Evolutionary conservation across 768 basidiomycete species (phyloP).

Genomic region (Leccinum disarticulatum): DNA sequence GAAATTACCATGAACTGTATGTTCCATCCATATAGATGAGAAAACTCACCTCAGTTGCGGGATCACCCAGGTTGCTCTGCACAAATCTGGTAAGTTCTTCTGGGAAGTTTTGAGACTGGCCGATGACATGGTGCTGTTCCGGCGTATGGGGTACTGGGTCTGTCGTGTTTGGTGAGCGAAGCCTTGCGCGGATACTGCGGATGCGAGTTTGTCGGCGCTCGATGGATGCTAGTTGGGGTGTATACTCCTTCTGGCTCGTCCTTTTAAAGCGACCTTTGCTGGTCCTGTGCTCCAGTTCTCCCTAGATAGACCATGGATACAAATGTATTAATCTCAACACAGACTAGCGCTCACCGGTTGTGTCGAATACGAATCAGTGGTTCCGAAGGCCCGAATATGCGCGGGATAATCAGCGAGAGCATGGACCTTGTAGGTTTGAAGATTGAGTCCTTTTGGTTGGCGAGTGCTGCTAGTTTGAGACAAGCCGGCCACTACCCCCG

Average conservation of each 20-base stretch:
- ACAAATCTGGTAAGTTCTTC: background rate
- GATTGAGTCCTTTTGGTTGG: background rate
- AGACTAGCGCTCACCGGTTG: background rate
- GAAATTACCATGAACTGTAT: background rate
- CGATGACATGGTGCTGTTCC: background rate
- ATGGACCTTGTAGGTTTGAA: background rate
- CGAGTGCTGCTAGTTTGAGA: background rate
- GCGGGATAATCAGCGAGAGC: background rate
- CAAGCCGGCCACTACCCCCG: background rate
- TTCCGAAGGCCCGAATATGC: background rate
- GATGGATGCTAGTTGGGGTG: background rate
- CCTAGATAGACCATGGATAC: background rate
- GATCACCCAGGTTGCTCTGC: background rate
- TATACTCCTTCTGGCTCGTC: background rate
- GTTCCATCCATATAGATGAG: background rate
- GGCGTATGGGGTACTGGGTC: background rate
- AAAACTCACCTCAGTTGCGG: background rate
- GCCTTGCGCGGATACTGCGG: background rate
- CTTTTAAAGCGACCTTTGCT: background rate
- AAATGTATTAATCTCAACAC: background rate
- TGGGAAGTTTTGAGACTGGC: background rate
- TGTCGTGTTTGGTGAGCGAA: background rate
- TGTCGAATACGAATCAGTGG: background rate
- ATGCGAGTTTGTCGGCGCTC: background rate
- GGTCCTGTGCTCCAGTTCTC: background rate